Percentiles rank a stretch among this genome's conserved stretches.
These are phyloP conservation scores for Cutaneotrichosporon sp. DNA, from an alignment of 1,284 basidiomycete species.

Conservation along the genomic window DNA sequence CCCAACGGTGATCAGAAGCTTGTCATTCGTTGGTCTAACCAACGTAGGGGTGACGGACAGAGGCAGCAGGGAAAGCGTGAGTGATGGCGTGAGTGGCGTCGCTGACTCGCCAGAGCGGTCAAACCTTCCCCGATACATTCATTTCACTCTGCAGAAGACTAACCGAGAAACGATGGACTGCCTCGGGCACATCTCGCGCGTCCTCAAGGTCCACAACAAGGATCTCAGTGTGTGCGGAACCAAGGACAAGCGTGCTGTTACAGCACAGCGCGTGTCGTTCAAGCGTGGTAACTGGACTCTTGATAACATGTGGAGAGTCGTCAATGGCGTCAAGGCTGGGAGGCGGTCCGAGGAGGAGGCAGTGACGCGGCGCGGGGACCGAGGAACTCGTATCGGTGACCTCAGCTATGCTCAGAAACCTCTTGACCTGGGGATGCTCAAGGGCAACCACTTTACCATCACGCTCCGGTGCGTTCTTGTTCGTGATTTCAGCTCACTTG, in stretches of 20 bases:
- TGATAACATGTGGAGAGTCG: constrained; percentile 77
- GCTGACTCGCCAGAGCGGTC: constrained; percentile 6
- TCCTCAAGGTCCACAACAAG: constrained; percentile 69
- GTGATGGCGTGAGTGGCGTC: constrained; percentile 7
- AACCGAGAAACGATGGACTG: constrained; percentile 98
- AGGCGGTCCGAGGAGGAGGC: constrained; percentile 62
- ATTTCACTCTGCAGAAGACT: constrained; percentile 95
- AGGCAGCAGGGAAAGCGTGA: constrained; percentile 19
- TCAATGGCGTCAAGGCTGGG: constrained; percentile 64
- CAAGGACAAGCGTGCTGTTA: constrained; percentile 97
- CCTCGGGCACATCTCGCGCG: constrained; percentile 71
- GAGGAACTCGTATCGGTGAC: constrained; percentile 86
- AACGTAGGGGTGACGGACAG: constrained; percentile 12
- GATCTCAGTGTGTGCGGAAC: constrained; percentile 91
- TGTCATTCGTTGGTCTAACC: constrained; percentile 42
- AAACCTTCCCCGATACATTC: constrained; percentile 70
- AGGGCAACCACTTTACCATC: constrained; percentile 93
- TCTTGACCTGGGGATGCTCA: constrained; percentile 89
- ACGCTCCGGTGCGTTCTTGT: constrained; percentile 70
- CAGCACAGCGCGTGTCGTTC: constrained; percentile 85
- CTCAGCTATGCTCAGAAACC: constrained; percentile 75
- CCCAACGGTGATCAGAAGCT: constrained; percentile 34
- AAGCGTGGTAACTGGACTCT: constrained; percentile 75
- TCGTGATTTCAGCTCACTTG: background rate
- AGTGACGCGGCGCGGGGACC: constrained; percentile 72